Conservation (phyloP, 331 rosid species). For the Malus hybrid region DNA sequence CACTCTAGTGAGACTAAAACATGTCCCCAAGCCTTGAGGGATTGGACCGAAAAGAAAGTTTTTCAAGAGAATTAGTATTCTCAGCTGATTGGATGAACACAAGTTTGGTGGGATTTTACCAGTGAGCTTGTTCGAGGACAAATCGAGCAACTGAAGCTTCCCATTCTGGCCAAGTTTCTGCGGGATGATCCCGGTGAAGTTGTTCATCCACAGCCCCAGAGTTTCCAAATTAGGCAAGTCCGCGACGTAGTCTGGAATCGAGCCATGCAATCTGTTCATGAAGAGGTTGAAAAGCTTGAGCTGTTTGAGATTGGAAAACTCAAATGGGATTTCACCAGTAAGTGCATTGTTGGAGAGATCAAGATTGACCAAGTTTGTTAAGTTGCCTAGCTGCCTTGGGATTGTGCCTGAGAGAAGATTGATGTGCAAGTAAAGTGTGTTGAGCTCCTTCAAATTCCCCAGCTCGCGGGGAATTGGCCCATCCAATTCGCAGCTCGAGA, state of each 20-base stretch:
- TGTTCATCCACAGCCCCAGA: slow-evolving; percentile 72
- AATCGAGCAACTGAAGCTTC: slow-evolving; percentile 53
- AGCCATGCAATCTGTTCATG: slow-evolving; percentile 73
- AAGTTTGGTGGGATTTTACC: slow-evolving; percentile 60
- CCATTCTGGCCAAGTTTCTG: slow-evolving; percentile 59
- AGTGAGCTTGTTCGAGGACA: slow-evolving; percentile 89
- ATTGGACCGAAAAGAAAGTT: slow-evolving; percentile 76
- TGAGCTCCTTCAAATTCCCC: slow-evolving; percentile 49
- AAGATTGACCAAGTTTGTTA: slow-evolving; percentile 43
- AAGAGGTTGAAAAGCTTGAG: slow-evolving; percentile 72
- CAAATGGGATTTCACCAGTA: slow-evolving; percentile 68
- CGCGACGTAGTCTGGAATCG: slow-evolving; percentile 62
- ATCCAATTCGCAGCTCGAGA: slow-evolving; percentile 61
- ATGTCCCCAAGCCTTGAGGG: slow-evolving; percentile 55
- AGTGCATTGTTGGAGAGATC: slow-evolving; percentile 75
- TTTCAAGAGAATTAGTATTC: slow-evolving; percentile 51
- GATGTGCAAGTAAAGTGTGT: slow-evolving; percentile 66
- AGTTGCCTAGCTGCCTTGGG: slow-evolving; percentile 60
- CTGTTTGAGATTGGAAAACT: slow-evolving; percentile 45
- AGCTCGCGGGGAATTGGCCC: slow-evolving; percentile 64
- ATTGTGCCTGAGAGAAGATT: slow-evolving; percentile 66
- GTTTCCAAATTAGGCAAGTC: slow-evolving; percentile 51
- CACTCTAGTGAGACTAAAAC: slow-evolving; percentile 59
- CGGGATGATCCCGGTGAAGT: slow-evolving; percentile 81
- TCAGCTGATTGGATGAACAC: slow-evolving; percentile 57